These are phyloP conservation scores for Penicillium dipodomyicola DNA, from an alignment of 495 filamentous ascomycete genomes.

Conservation along the genomic window DNA sequence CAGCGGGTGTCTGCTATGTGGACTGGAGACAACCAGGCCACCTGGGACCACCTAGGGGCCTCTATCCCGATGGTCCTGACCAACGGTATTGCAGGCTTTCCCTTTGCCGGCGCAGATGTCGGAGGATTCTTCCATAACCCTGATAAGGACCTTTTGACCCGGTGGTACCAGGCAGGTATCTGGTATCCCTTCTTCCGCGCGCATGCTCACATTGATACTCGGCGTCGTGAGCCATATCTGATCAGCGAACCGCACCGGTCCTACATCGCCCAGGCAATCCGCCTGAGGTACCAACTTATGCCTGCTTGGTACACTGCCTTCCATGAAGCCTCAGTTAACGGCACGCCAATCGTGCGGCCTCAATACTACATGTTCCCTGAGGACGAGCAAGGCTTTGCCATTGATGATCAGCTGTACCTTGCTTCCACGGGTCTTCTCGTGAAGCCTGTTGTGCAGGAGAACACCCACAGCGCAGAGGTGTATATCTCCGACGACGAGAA, in stretches of 20 bases:
- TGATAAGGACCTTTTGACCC: conserved; percentile 79
- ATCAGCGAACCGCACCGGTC: conserved; percentile 76
- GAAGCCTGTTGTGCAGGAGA: conserved; percentile 81
- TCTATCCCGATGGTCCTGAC: conserved; percentile 89
- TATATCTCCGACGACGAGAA: conserved; percentile 82
- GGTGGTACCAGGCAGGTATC: conserved; percentile 95
- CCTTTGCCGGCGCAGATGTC: conserved; percentile 93
- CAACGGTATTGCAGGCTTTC: conserved; percentile 88
- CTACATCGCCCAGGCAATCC: conserved; percentile 84
- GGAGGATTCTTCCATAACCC: conserved; percentile 98
- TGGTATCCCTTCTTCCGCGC: conserved; percentile 99
- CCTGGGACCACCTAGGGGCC: conserved; percentile 83
- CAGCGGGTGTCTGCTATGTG: conserved; percentile 94
- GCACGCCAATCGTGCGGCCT: conserved; percentile 83
- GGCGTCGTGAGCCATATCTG: conserved; percentile 90
- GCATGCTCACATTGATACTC: conserved; percentile 96
- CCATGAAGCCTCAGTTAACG: conserved; percentile 77
- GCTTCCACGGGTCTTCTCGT: conserved; percentile 80
- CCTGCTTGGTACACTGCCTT: conserved; percentile 98
- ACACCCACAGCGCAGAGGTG: conserved; percentile 67
- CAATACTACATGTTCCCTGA: conserved; percentile 87
- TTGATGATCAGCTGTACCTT: conserved; percentile 93
- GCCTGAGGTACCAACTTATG: conserved; percentile 83
- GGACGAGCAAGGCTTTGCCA: conserved; percentile 79
- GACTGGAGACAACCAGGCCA: conserved; percentile 95